Base-by-base conservation (phyloP, 345 rosid genomes). In the Microthlaspi erraticum region DNA sequence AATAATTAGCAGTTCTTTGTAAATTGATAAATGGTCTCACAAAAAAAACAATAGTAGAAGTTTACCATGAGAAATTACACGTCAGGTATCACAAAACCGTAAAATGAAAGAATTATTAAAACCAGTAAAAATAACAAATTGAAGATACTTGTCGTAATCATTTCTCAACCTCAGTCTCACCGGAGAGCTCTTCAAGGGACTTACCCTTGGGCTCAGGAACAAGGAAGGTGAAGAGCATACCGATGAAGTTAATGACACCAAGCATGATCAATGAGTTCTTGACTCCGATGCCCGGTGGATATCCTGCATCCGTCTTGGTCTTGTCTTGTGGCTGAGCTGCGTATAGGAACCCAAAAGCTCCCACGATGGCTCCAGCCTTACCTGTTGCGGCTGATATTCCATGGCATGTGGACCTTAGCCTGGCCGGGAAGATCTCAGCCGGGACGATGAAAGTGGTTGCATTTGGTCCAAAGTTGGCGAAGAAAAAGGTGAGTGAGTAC, bases 341-440 rank as follows among this genome's bases (percentile, higher is more conserved):
- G 10, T 83, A 79, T 62, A 85, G 54, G 64, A 85, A 85, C 5
- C 84, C 87, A 14, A 83, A 85, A 5, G 88, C 79, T 0, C 86
- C 83, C 2, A 81, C 81, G 0, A 85, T 83, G 8, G 86, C 87
- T 13, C 87, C 87, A 0, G 81, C 81, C 64, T 85, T 85, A 23
- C 83, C 85, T 4, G 81, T 74, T 1, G 85, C 86, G 6, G 87
- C 83, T 50, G 87, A 85, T 72, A 85, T 83, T n/a, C 86, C 86
- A 4, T 83, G 83, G 68, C 87, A 83, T 2, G 89, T 85, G 5
- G 84, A 83, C 73, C 87, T 83, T 3, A 81, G 58, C 77, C 85
- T 73, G 3, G 85, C 85, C 0, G 87, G 83, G 52, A 83, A 85
- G 2, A 81, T 83, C 71, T 81, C 89, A 1, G 84, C 84, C 0